phyloP scores from a whole-genome alignment of 2,329 filamentous ascomycete genomes.

The Diplodia scrobiculata region DNA sequence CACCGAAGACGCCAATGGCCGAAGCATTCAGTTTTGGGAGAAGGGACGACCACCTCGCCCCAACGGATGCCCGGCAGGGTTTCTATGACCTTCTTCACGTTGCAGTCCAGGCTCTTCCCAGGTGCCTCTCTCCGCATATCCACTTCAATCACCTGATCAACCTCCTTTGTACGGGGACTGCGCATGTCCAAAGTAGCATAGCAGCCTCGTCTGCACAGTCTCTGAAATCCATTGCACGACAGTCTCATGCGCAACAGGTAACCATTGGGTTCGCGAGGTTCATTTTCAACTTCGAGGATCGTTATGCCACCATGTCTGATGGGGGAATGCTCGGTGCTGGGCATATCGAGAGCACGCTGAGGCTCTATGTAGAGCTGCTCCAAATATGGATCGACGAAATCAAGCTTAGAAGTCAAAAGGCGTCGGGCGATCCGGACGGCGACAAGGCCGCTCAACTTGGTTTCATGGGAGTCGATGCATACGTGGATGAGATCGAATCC shows the following conservation, averaged over 20 bases:
- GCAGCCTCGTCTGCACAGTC: slow-evolving; percentile 90
- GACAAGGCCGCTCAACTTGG: slow-evolving; percentile 73
- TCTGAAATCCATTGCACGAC: slow-evolving; percentile 89
- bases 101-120: slow-evolving; percentile 88
- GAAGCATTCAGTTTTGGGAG: slow-evolving; percentile 91
- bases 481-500: slow-evolving; percentile 95
- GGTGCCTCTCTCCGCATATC: slow-evolving; percentile 88
- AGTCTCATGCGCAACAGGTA: slow-evolving; percentile 90
- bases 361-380: slow-evolving; percentile 88
- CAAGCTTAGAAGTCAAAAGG: slow-evolving; percentile 77
- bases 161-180: slow-evolving; percentile 91
- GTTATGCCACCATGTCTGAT: slow-evolving; percentile 97
- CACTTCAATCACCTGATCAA: slow-evolving; percentile 94
- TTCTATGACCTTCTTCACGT: slow-evolving; percentile 97
- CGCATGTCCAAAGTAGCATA: slow-evolving; percentile 90
- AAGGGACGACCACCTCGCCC: slow-evolving; percentile 73
- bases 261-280: slow-evolving; percentile 96
- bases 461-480: slow-evolving; percentile 82
- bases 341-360: slow-evolving; percentile 91
- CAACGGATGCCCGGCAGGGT: slow-evolving; percentile 81
- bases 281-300: slow-evolving; percentile 97
- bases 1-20: slow-evolving; percentile 90
- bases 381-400: slow-evolving; percentile 99
- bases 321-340: slow-evolving; percentile 92
- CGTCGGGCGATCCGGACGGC: slow-evolving; percentile 65